These are phyloP conservation scores for Didymella sp. DNA, from an alignment of 2,329 filamentous ascomycete species.

Conservation along the genomic window DNA sequence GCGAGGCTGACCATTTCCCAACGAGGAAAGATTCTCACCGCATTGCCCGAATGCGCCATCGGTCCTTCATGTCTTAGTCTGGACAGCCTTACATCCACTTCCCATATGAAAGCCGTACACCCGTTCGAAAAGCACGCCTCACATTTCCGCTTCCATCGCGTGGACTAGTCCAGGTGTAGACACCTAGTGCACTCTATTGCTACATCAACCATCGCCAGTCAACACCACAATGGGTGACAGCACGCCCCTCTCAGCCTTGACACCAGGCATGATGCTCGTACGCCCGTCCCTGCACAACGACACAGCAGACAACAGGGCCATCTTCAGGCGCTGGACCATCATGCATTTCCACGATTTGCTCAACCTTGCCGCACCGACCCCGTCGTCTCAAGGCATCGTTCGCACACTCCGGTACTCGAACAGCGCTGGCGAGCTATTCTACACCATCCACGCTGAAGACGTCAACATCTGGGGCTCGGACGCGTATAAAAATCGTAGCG, in stretches of 20 bases:
- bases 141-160: background rate
- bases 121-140: background rate
- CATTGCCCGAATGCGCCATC: conserved; percentile 11
- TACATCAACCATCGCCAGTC: background rate
- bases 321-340: conserved; percentile 30
- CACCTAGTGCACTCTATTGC: background rate
- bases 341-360: conserved; percentile 33
- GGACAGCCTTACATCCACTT: background rate
- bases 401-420: conserved; percentile 12
- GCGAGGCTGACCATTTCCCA: background rate
- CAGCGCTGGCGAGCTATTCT: conserved; percentile 9
- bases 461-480: conserved; percentile 4
- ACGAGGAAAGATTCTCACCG: conserved; percentile 1
- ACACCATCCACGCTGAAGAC: conserved; percentile 15
- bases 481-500: conserved; percentile 14
- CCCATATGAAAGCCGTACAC: background rate
- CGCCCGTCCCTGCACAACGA: conserved; percentile 19
- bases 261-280: conserved; percentile 22
- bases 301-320: background rate
- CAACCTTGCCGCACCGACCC: background rate
- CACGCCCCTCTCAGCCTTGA: background rate
- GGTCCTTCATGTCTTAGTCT: conserved; percentile 18
- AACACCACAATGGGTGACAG: conserved; percentile 6
- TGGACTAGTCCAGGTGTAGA: too few relatives aligned
- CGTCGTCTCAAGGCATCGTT: background rate